Percentiles rank a stretch among this genome's conserved stretches.
Conservation (phyloP, 768 basidiomycete genomes). For the Asterophora lycoperdoides region DNA sequence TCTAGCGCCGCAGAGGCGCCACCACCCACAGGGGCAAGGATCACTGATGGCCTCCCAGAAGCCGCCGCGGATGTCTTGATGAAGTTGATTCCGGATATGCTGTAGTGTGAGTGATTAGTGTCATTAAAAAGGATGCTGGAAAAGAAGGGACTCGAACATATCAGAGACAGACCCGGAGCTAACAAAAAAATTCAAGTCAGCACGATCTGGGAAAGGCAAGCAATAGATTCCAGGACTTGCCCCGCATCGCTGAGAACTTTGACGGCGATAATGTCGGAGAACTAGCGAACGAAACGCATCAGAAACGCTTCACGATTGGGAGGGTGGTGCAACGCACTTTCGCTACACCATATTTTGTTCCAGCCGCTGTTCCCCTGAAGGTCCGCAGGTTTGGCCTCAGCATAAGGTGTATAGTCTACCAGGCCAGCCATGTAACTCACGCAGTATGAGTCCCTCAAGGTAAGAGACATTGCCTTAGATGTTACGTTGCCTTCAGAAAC, state of each 20-base stretch:
- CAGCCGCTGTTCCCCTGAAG: slow-evolving; percentile 12
- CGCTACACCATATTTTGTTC: slow-evolving; percentile 14
- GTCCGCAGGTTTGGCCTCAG: too few species aligned
- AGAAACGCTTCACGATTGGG: too few species aligned
- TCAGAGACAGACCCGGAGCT: slow-evolving; percentile 15
- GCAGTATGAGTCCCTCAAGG: slow-evolving; percentile 11
- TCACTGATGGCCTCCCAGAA: slow-evolving; percentile 18
- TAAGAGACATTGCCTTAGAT: neutral
- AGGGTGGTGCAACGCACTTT: slow-evolving; percentile 5
- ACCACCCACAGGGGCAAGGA: slow-evolving; percentile 20
- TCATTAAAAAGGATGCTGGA: neutral
- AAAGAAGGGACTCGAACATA: slow-evolving; percentile 10
- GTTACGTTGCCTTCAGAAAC: neutral
- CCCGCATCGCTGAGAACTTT: slow-evolving; percentile 22
- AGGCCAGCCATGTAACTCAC: slow-evolving; percentile 1
- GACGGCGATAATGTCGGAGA: slow-evolving; percentile 21
- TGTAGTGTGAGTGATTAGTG: neutral
- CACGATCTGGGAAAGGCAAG: neutral
- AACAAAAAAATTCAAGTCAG: neutral
- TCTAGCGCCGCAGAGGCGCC: slow-evolving; percentile 16
- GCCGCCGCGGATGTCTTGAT: slow-evolving; percentile 4
- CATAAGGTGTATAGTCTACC: too few species aligned
- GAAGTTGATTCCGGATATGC: slow-evolving; percentile 16
- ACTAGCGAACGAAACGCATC: too few species aligned
- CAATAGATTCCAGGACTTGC: neutral